phyloP scores from a whole-genome alignment of 2,329 filamentous ascomycete species.

The Ilyonectria sp. region DNA sequence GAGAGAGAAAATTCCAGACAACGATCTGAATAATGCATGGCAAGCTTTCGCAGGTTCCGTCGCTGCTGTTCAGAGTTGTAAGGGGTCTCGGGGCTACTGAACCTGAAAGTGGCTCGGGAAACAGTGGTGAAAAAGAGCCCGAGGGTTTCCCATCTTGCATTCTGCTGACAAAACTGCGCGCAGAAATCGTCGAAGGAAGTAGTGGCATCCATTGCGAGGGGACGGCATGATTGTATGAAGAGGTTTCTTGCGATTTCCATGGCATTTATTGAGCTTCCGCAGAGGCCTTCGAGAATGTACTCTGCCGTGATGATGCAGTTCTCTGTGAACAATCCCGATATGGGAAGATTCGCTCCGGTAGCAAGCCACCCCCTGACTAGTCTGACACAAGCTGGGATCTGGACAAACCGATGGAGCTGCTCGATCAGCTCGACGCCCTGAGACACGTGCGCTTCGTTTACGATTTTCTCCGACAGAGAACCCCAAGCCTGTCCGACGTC shows the following conservation, averaged over 20 bases:
- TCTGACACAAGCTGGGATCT: constrained; percentile 6
- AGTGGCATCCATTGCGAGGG: constrained; percentile 14
- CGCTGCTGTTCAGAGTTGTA: constrained; percentile 34
- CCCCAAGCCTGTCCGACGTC: neutral
- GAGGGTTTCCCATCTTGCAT: constrained; percentile 45
- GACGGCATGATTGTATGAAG: constrained; percentile 25
- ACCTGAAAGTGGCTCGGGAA: constrained; percentile 42
- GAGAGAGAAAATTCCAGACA: constrained; percentile 46
- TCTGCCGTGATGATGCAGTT: neutral
- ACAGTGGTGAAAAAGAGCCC: constrained; percentile 45
- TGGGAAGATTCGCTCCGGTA: constrained; percentile 17
- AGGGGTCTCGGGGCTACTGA: constrained; percentile 19
- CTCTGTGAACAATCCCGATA: constrained; percentile 21
- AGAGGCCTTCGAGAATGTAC: neutral
- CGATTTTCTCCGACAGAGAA: neutral
- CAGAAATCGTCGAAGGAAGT: constrained; percentile 26
- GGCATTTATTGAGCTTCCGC: neutral
- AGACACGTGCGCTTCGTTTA: constrained; percentile 5
- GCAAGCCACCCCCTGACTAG: constrained; percentile 10
- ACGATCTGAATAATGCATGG: constrained; percentile 40
- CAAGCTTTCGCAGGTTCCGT: constrained; percentile 32
- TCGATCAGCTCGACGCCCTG: constrained; percentile 20
- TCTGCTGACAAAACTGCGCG: constrained; percentile 33
- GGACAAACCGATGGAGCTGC: constrained; percentile 8
- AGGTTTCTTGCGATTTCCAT: constrained; percentile 21